phyloP scores from a whole-genome alignment of 768 basidiomycete genomes.

The Udeniomyces megalosporus region DNA sequence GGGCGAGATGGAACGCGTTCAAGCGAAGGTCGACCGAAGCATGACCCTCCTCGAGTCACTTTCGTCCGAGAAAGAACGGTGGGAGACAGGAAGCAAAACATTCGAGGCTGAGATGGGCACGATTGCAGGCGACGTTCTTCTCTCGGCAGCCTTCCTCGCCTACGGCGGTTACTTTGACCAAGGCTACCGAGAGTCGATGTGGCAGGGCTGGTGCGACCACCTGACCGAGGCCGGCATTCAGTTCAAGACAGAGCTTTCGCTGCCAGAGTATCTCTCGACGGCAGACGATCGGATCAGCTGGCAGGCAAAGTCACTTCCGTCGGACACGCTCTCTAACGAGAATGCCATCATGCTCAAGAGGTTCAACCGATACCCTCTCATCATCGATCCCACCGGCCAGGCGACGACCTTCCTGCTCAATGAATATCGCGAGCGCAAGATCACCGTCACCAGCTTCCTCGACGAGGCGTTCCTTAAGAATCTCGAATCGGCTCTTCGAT shows the following conservation, averaged over 20 bases:
- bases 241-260: slow-evolving; percentile 78
- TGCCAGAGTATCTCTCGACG: slow-evolving; percentile 90
- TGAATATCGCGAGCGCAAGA: slow-evolving; percentile 89
- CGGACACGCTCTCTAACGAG: slow-evolving; percentile 88
- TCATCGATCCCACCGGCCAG: slow-evolving; percentile 96
- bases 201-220: slow-evolving; percentile 86
- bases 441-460: slow-evolving; percentile 94
- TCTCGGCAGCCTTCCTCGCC: slow-evolving; percentile 90
- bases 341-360: slow-evolving; percentile 99
- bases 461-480: slow-evolving; percentile 98
- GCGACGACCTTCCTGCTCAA: slow-evolving; percentile 87
- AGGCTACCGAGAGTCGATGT: slow-evolving; percentile 90
- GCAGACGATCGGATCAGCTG: slow-evolving; percentile 89
- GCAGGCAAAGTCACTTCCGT: slow-evolving; percentile 90
- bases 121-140: slow-evolving; percentile 86
- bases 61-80: slow-evolving; percentile 82
- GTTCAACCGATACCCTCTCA: slow-evolving; percentile 91
- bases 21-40: slow-evolving; percentile 90
- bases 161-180: slow-evolving; percentile 99
- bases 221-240: slow-evolving; percentile 75
- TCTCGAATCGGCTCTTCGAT: slow-evolving; percentile 92
- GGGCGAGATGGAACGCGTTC: slow-evolving; percentile 91
- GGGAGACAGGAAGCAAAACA: slow-evolving; percentile 86
- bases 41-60: slow-evolving; percentile 87
- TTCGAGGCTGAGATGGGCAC: slow-evolving; percentile 98